Evolutionary conservation across 208 protist species (phyloP).

Genomic region (Strigomonas culicis): DNA sequence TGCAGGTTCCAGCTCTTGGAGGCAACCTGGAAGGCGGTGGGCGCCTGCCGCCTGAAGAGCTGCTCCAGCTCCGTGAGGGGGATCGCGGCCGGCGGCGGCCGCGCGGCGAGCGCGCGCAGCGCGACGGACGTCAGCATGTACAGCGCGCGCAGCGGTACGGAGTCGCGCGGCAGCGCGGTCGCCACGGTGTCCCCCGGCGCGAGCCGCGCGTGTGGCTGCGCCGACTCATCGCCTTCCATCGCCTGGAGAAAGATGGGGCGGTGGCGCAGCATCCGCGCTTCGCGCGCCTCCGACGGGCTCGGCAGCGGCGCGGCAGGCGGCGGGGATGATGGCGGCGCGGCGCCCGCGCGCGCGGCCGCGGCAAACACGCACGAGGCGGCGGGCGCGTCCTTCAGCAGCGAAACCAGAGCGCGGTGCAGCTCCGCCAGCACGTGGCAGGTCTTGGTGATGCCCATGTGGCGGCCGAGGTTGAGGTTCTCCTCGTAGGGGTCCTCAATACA

Average conservation of each 20-base stretch:
- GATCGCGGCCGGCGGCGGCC: slow-evolving; percentile 19
- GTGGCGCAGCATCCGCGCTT: too few species aligned
- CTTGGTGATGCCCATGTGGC: slow-evolving; percentile 87
- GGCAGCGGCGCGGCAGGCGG: neutral
- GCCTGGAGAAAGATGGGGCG: too few species aligned
- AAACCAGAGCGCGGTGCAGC: slow-evolving; percentile 71
- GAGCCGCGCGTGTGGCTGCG: too few species aligned
- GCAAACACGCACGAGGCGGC: slow-evolving; percentile 71
- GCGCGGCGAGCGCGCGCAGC: slow-evolving; percentile 22
- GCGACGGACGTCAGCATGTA: slow-evolving; percentile 43
- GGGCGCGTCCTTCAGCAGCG: slow-evolving; percentile 70
- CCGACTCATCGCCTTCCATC: too few species aligned
- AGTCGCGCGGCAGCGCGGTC: too few species aligned
- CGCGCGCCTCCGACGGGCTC: neutral
- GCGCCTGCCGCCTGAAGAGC: slow-evolving; percentile 41
- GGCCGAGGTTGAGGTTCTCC: slow-evolving; percentile 79
- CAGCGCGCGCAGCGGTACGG: slow-evolving; percentile 18
- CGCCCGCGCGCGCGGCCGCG: slow-evolving; percentile 13
- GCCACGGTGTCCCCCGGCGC: too few species aligned
- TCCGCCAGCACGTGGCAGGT: slow-evolving; percentile 78
- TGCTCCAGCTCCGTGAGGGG: slow-evolving; percentile 23
- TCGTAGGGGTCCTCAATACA: slow-evolving; percentile 93
- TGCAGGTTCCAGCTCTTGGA: slow-evolving; percentile 74
- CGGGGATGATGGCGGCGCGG: slow-evolving; percentile 4
- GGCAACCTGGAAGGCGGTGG: slow-evolving; percentile 54